Base-by-base conservation (phyloP, 148 eudicot species). In the Cornus controversa region DNA sequence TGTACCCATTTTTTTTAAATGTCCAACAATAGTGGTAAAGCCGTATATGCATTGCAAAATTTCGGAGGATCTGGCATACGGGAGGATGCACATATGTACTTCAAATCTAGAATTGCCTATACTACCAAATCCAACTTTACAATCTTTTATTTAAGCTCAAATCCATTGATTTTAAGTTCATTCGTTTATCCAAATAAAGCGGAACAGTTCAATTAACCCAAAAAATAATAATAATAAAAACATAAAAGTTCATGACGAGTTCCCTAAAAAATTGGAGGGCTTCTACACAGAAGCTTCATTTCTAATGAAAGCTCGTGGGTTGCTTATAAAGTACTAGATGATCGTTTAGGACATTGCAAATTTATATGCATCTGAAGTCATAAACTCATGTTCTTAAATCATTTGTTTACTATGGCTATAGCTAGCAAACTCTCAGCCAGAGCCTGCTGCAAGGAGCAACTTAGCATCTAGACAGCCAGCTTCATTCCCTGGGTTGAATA, bases 371-470 rank as follows among this genome's bases (percentile, higher is more conserved):
- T 26, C 22, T 40, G 18, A 47, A 22, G 27, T 67, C 47, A 68
- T 69, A 42, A 70, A 50, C 34, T 81, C 29, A 63, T 63, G 47
- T 34, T 77, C 14, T 67, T 71, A 50, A 20, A 37, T 78, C 31
- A 80, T 25, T 63, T 79, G 53, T 47, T 67, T 70, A 27, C 73
- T 69, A 58, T 77, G 72, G 40, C 47, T 86, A 76, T 79, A 96
- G 99, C 85, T 91, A 62, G 88, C 95, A 74, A 91, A 87, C 82
- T 74, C 89, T 76, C 93, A 84, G 79, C 80, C 87, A 62, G 97
- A 93, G 80, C 77, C 86, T 71, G 74, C 91, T 60, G 76, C 74
- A 47, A 93, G 96, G 84, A 86, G 86, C 79, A 85, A 78, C 73
- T 62, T 87, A 68, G 76, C 83, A 81, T 84, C 93, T 57, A 93